Base-by-base conservation (phyloP, 108 stramenopile genomes). In the Nitzschia putrida region DNA sequence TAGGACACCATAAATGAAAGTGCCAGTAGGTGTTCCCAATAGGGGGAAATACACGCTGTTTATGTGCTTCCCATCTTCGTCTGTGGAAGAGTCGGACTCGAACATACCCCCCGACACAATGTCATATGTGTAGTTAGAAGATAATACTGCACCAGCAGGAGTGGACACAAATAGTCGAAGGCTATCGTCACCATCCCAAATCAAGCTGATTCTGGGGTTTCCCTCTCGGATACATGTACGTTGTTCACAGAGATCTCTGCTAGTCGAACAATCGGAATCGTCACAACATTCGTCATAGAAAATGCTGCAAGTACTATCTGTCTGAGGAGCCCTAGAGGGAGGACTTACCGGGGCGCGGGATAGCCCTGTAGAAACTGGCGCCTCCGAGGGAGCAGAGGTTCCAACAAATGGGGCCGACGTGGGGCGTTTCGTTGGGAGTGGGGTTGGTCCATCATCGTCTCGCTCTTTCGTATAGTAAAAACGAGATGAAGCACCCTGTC, bases 171-270 rank as follows among this genome's bases (percentile, higher is more conserved):
- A 71, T 12, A 77, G 23, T 38, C 66, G 47, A 6, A 77, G 56
- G 39, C 58, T 49, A 47, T 77, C 69, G 39, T 70, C 64, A 21
- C 76, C 76, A 51, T 56, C 55, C 76, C 76, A 77, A 8, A 47
- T 59, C 50, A 77, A 45, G 20, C 66, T 71, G 39, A 77, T 64
- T 24, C 76, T 57, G 40, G 69, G 76, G 63, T 71, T 71, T 13
- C 76, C 76, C 38, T 65, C 69, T 24, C 50, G 64, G 38, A 77
- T 77, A 53, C 76, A 77, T 23, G 63, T 69, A 24, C 64, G 40
- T 43, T 71, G 76, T 13, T 64, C 65, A 39, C 76, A 77, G 2
- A 77, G 10, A 37, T 64, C 61, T 44, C 40, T 21, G n/a, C 56
- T 12, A 13, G 61, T 60, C 13, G 21, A 6, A 57, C 76, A 77